Evolutionary conservation across 2,329 filamentous ascomycete species (phyloP), one percentile per base, ranked within the genome.

Genomic region (Apiospora malaysiana): DNA sequence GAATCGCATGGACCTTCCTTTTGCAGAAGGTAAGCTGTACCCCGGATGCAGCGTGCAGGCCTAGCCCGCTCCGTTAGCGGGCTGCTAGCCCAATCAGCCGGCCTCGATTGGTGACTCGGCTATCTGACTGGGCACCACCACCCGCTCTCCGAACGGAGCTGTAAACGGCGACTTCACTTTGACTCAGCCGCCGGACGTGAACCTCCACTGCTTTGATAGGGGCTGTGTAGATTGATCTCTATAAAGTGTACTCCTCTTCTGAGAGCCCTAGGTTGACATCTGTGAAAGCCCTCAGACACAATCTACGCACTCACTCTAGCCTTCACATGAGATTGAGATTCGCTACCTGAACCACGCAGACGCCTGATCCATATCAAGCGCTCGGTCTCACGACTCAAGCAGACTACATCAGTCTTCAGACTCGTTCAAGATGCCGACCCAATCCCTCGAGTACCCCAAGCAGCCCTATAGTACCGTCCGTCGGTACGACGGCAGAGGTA

Each of bases 381-480:
- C 32, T 32, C 32, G 32, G 6, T 25, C 16, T 51, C 47, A 51
- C 10, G n/a, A 10, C 7, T 12, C 9, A 10, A 27, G 16, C 23
- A 51, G 1, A 27, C 47, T 10, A 23, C 21, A 4, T 1, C 2
- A 8, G 6, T 49, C n/a, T 51, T 3, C 1, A 56, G 4, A 56
- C 1, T 16, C 7, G 1, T 40, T 46, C 77, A 82, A 76, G 5
- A 86, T 87, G 84, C 81, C 83, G 71, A 80, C 79, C 21, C 73
- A 78, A 43, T 79, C 82, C 16, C 83, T 90, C 18, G 83, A 88
- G 73, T 93, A 93, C 74, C 90, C 91, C 66, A 92, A 90, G 77
- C 85, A 87, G 75, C 81, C 85, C 40, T 85, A 85, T 75, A 93
- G 90, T 81, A 92, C 88, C 37, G 87, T 93, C 73, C 92, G 92